Evolutionary conservation across 2,329 filamentous ascomycete species (phyloP), one percentile per base, ranked within the genome.

Genomic region (Hypoxylon sp.): DNA sequence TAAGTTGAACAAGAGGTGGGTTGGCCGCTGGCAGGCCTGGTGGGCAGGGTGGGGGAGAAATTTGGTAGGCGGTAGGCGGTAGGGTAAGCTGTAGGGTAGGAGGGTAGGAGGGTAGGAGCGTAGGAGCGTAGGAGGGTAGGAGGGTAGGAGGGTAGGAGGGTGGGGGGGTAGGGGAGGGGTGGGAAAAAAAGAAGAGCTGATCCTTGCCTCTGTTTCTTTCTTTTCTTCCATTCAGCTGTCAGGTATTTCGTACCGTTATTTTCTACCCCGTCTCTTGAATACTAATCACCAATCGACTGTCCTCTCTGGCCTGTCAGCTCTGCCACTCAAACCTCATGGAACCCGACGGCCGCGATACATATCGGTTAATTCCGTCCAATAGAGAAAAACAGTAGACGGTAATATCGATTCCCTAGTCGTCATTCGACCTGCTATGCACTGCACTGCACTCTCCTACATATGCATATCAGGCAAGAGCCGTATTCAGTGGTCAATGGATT

Each of bases 301-400:
- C 13, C 13, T 17, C 37, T 33, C 17, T n/a, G n/a, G n/a, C n/a
- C n/a, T n/a, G n/a, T n/a, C n/a, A n/a, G n/a, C n/a, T n/a, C n/a
- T n/a, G n/a, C n/a, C n/a, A n/a, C n/a, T n/a, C 9, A 49, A 49
- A 49, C 26, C 54, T 51, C 54, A 57, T 57, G 54, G 54, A 29
- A 57, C 42, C 27, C 47, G 23, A 48, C 42, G 54, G 54, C 24
- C 24, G 51, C 26, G n/a, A n/a, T 37, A 38, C 42, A 50, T 24
- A 23, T 41, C 26, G 29, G 15, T 46, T 23, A 41, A 31, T 47
- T 49, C 40, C 42, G 31, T 51, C 40, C 33, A 41, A 23, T n/a
- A n/a, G n/a, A n/a, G n/a, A n/a, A n/a, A n/a, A n/a, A n/a, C n/a
- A n/a, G n/a, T 50, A 24, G 21, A 50, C 33, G 26, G 41, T 18